Evolutionary conservation across 768 basidiomycete genomes (phyloP).

Genomic region (Calocybe gangraenosa): DNA sequence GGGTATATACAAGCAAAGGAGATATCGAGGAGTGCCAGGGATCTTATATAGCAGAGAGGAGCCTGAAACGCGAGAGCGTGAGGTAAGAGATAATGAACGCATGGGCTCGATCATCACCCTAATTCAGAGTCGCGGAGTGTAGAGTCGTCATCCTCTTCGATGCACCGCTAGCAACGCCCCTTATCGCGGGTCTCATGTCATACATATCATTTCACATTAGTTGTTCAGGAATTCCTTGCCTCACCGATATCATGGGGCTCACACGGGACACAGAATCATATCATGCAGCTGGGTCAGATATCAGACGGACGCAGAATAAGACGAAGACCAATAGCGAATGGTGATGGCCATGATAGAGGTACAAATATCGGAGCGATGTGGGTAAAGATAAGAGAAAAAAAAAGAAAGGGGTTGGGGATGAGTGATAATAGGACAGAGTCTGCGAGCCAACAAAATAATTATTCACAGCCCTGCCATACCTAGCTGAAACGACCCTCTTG

Average conservation of each 20-base stretch:
- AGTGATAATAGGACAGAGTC: constrained; percentile 5
- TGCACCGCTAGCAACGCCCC: no score
- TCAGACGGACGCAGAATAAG: constrained; percentile 1
- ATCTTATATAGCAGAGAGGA: constrained; percentile 15
- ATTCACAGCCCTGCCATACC: constrained; percentile 44
- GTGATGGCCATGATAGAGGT: constrained; percentile 12
- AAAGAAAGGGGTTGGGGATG: not conserved
- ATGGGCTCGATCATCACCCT: constrained; percentile 15
- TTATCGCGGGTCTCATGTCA: no score
- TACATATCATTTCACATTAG: no score
- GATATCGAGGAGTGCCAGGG: not conserved
- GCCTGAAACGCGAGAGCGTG: constrained; percentile 12
- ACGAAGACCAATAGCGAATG: not conserved
- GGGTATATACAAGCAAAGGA: constrained; percentile 2
- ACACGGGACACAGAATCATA: no score
- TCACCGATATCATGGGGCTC: no score
- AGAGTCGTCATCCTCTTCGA: not conserved
- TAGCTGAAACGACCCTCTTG: constrained; percentile 47
- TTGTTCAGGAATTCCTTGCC: no score
- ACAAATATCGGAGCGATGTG: constrained; percentile 18
- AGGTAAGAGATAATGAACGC: constrained; percentile 14
- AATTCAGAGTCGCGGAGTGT: constrained; percentile 13
- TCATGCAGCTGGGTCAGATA: constrained; percentile 5
- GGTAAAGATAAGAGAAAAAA: constrained; percentile 12
- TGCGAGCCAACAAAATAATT: constrained; percentile 7